Conservation (phyloP, 352 stramenopile genomes). For the Phytophthora ramorum region DNA sequence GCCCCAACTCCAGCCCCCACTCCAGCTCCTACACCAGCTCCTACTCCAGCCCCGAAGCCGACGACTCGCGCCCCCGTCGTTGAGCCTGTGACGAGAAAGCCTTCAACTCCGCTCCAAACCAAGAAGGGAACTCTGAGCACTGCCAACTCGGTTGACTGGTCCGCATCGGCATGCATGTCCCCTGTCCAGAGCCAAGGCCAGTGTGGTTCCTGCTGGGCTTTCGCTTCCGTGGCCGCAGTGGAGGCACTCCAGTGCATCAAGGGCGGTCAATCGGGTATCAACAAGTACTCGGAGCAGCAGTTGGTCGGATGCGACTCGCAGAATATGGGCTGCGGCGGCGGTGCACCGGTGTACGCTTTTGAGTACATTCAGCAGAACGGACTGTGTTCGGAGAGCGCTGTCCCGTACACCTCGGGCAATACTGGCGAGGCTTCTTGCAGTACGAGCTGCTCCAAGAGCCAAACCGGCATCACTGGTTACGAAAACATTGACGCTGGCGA, state of each 20-base stretch:
- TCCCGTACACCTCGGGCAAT: conserved; percentile 70
- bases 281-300: conserved; percentile 92
- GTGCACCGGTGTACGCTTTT: conserved; percentile 90
- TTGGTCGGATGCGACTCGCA: conserved; percentile 89
- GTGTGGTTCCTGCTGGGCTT: conserved; percentile 98
- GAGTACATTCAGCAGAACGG: conserved; percentile 90
- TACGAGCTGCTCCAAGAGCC: conserved; percentile 34
- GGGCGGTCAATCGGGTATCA: conserved; percentile 56
- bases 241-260: conserved; percentile 91
- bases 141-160: conserved; percentile 44
- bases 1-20: not conserved
- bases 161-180: conserved; percentile 45
- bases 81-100: conserved; percentile 23
- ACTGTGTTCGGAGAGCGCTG: conserved; percentile 74
- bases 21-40: not conserved
- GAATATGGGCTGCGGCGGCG: conserved; percentile 91
- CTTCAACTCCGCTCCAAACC: conserved; percentile 13
- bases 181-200: conserved; percentile 95
- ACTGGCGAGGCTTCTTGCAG: conserved; percentile 31
- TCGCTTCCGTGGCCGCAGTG: conserved; percentile 91
- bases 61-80: conserved; percentile 33
- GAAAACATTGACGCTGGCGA: conserved; percentile 59
- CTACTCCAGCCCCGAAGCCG: conserved; percentile 7
- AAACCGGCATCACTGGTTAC: conserved; percentile 56
- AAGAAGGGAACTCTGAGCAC: conserved; percentile 15